phyloP scores from a whole-genome alignment of 768 basidiomycete genomes.

The Lactarius indigo region DNA sequence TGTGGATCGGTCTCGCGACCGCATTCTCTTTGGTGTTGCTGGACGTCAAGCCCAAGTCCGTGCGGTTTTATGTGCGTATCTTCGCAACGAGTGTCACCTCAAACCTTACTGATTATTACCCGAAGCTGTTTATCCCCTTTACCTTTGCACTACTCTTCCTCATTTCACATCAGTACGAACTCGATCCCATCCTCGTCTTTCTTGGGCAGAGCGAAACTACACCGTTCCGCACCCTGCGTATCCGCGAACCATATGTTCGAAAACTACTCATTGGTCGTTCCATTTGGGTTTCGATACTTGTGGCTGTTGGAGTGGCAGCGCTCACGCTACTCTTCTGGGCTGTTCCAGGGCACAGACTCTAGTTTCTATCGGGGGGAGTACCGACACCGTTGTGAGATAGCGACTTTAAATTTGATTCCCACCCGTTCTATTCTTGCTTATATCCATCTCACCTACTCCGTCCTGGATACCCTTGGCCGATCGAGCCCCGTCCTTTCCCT shows the following conservation, averaged over 20 bases:
- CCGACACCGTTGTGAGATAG: constrained; percentile 5
- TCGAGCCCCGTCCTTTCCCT: constrained; percentile 1
- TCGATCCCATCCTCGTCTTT: constrained; percentile 94
- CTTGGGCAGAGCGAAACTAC: constrained; percentile 93
- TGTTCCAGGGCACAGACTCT: constrained; percentile 91
- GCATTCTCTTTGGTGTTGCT: constrained; percentile 93
- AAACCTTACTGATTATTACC: constrained; percentile 18
- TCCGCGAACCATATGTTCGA: constrained; percentile 91
- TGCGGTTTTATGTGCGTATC: constrained; percentile 87
- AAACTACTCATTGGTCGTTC: constrained; percentile 87
- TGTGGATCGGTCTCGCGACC: constrained; percentile 93
- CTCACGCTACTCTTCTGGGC: constrained; percentile 93
- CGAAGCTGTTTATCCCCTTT: constrained; percentile 91
- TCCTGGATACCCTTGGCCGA: constrained; percentile 20
- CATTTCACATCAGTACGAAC: constrained; percentile 93
- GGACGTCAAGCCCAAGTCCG: constrained; percentile 88
- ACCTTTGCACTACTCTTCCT: constrained; percentile 85
- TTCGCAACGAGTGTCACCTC: constrained; percentile 7
- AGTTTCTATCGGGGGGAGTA: constrained; percentile 18
- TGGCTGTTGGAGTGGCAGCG: constrained; percentile 70
- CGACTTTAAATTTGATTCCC: neutral
- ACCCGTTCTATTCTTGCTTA: constrained; percentile 8
- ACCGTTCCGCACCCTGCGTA: constrained; percentile 89
- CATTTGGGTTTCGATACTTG: constrained; percentile 83
- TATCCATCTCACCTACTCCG: neutral